Evolutionary conservation across 2,329 filamentous ascomycete genomes (phyloP).

Genomic region (Neonectria magnoliae): DNA sequence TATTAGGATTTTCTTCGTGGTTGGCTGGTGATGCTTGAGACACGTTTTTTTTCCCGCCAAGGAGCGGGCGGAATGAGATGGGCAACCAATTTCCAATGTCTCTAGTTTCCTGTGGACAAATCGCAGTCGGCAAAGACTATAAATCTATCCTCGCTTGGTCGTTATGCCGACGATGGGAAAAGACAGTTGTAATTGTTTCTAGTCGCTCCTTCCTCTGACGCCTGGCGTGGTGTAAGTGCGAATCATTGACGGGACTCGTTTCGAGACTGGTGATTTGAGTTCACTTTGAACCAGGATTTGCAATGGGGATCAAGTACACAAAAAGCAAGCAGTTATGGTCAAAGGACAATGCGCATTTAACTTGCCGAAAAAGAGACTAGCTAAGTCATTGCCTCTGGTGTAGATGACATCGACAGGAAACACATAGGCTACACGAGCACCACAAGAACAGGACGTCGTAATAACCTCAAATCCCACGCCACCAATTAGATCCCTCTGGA

Average conservation of each 20-base stretch:
- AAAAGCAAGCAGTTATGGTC: no score
- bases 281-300: not conserved
- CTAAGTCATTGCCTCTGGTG: no score
- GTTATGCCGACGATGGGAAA: not conserved
- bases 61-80: not conserved
- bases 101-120: not conserved
- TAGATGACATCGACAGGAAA: not conserved
- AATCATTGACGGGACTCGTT: not conserved
- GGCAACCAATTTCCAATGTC: not conserved
- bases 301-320: not conserved
- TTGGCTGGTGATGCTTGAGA: not conserved
- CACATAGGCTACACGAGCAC: not conserved
- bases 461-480: slow-evolving; percentile 18
- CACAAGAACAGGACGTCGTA: not conserved
- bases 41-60: not conserved
- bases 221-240: no score
- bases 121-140: not conserved
- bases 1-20: not conserved
- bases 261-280: not conserved
- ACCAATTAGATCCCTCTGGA: not conserved
- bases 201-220: not conserved
- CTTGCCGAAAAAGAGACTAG: not conserved
- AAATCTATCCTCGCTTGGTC: not conserved
- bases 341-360: not conserved
- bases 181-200: not conserved